Base-by-base conservation (phyloP, 108 stramenopile genomes). In the Skeletonema tropicum region DNA sequence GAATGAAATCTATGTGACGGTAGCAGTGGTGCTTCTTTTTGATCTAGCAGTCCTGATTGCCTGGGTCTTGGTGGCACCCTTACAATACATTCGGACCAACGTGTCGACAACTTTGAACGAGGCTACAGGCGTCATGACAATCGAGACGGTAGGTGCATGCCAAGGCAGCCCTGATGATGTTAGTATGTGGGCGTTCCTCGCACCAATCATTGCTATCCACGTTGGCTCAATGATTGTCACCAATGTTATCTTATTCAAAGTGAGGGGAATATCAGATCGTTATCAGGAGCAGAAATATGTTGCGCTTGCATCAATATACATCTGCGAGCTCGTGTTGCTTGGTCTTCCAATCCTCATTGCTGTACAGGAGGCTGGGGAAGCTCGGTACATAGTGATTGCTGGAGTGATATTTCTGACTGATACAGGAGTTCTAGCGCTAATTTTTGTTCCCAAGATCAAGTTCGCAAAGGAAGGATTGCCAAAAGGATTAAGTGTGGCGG, bases 241-340 rank as follows among this genome's bases (percentile, higher is more conserved):
- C 66, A 78, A 82, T 58, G 32, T 45, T 14, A 60, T 87, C 19
- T 41, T 84, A 5, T 83, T 57, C 49, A 76, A 72, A 29, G 76
- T 84, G 17, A 68, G 73, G 46, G 78, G 79, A 17, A 58, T 83
- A 9, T 60, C 58, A 15, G 84, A 85, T 71, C 71, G 84, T 6
- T 87, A 84, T 45, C 83, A 84, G 60, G 83, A 87, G 68, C 73
- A 73, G 41, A 84, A 84, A 42, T 85, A 77, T 64, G 67, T 84
- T 55, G 73, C 76, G 49, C 58, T 83, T 35, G 84, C 86, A 21
- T 78, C 84, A 0, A 46, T 78, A n/a, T 77, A 70, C 29, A 71
- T 77, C 52, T 71, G 69, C 39, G 84, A 85, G 42, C 25, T 87
- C n/a, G 33, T 85, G 29, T 25, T 87, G 5, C 52, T 87, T 57